Evolutionary conservation across 306 rosid species (phyloP), one percentile per base, ranked within the genome.

Genomic region (Arachis stenosperma): DNA sequence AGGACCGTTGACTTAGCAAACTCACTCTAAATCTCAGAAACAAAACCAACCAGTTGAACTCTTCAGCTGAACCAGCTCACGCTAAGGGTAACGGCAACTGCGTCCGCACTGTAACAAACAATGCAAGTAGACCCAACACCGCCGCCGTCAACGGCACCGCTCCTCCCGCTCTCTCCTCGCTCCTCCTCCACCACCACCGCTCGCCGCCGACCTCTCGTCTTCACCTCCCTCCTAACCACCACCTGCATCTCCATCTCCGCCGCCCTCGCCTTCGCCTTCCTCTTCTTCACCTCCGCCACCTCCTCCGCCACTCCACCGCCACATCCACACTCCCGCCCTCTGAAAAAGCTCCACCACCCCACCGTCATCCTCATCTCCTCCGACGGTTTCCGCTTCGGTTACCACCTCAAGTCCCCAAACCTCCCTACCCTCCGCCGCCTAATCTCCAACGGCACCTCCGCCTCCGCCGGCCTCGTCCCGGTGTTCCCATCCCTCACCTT

Each of bases 371-470:
- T 95, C 57, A 78, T 95, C 58, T 95, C 99, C 67, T 91, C 90
- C 0, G 98, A 95, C 17, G 99, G 99, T 13, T 95, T 95, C 48
- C 90, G 99, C 30, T 95, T 95, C 63, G 99, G 99, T 8, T 95
- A 95, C 86, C 99, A 95, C 47, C 87, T 81, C 93, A 95, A 95
- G 41, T 78, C 96, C 15, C 6, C 78, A 9, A 65, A 88, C 2
- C 97, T 96, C 7, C 98, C 98, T 5, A 90, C 87, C 29, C 81
- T 91, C 6, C 77, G 36, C 46, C 97, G 98, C 8, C 79, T 95
- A 1, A 91, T 95, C 37, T 42, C 48, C 1, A 83, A 86, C 8
- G 97, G 97, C 11, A 95, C 96, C 2, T 97, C 90, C 50, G 98
- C 99, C 6, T 84, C 79, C 0, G 9, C 66, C 41, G 99, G 99